Percentiles rank a stretch among this genome's conserved stretches.
phyloP scores from a whole-genome alignment of 2,329 filamentous ascomycete species.

The Diaporthe vaccinii region DNA sequence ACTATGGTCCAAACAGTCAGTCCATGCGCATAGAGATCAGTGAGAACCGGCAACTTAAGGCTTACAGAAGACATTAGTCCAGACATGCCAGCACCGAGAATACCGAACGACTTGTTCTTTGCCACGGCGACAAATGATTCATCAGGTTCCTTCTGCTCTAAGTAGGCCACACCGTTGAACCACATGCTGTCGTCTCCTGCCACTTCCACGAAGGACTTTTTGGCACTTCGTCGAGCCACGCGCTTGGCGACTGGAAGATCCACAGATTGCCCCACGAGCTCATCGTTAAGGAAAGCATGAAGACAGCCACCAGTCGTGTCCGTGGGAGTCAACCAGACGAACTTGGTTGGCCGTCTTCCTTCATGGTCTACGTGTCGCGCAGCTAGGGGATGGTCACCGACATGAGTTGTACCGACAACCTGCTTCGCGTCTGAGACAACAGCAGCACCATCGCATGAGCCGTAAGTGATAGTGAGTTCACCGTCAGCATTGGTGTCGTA shows the following conservation, averaged over 20 bases:
- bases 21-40: neutral
- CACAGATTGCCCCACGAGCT: neutral
- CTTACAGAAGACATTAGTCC: slow-evolving; percentile 50
- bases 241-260: neutral
- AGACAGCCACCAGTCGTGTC: neutral
- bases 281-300: neutral
- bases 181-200: slow-evolving; percentile 51
- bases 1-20: neutral
- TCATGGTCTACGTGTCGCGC: neutral
- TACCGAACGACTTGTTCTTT: slow-evolving; percentile 49
- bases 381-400: neutral
- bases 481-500: neutral
- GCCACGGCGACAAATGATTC: slow-evolving; percentile 47
- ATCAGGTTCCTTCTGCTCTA: slow-evolving; percentile 47
- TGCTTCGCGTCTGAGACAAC: neutral
- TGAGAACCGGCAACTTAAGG: neutral
- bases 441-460: neutral
- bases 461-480: neutral
- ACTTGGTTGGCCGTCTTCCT: neutral
- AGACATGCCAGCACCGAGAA: slow-evolving; percentile 56
- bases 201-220: neutral
- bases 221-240: neutral
- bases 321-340: neutral
- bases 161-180: slow-evolving; percentile 55
- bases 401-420: neutral